Conservation (phyloP, 495 filamentous ascomycete genomes). For the Aspergillus diversus region DNA sequence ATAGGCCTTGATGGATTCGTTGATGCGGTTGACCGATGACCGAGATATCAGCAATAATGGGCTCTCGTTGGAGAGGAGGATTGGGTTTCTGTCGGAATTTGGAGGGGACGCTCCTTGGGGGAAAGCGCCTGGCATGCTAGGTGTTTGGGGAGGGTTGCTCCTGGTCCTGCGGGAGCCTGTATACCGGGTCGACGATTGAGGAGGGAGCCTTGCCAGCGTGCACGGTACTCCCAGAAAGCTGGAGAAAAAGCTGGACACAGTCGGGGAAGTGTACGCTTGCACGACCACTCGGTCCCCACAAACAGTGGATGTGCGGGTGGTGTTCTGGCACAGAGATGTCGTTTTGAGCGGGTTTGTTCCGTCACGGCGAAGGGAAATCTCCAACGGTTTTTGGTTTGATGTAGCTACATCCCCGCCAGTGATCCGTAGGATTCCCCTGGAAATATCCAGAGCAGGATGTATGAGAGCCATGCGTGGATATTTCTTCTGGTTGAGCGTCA, state of each 20-base stretch:
- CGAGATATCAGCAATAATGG: slow-evolving; percentile 84
- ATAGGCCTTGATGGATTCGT: slow-evolving; percentile 63
- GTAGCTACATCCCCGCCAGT: slow-evolving; percentile 35
- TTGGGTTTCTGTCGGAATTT: slow-evolving; percentile 47
- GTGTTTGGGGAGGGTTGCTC: slow-evolving; percentile 34
- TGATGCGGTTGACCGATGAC: slow-evolving; percentile 77
- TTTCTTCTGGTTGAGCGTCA: slow-evolving; percentile 78
- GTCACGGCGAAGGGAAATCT: slow-evolving; percentile 64
- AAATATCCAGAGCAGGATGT: slow-evolving; percentile 68
- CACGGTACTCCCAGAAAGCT: slow-evolving; percentile 73
- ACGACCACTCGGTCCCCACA: slow-evolving; percentile 77
- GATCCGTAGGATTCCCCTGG: slow-evolving; percentile 56
- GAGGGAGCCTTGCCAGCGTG: slow-evolving; percentile 77
- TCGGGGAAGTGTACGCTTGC: slow-evolving; percentile 64
- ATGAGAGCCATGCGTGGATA: slow-evolving; percentile 85
- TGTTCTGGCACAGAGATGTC: slow-evolving; percentile 38
- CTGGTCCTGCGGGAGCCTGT: slow-evolving; percentile 48
- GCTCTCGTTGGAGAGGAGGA: slow-evolving; percentile 87
- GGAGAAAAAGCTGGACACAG: slow-evolving; percentile 75
- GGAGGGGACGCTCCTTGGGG: slow-evolving; percentile 50
- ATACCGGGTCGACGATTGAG: slow-evolving; percentile 61
- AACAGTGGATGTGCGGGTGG: slow-evolving; percentile 59
- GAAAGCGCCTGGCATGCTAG: slow-evolving; percentile 59
- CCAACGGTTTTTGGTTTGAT: slow-evolving; percentile 32
- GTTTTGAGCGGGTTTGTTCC: slow-evolving; percentile 55